Evolutionary conservation across 1,284 basidiomycete genomes (phyloP).

Genomic region (Puccinia hordei): DNA sequence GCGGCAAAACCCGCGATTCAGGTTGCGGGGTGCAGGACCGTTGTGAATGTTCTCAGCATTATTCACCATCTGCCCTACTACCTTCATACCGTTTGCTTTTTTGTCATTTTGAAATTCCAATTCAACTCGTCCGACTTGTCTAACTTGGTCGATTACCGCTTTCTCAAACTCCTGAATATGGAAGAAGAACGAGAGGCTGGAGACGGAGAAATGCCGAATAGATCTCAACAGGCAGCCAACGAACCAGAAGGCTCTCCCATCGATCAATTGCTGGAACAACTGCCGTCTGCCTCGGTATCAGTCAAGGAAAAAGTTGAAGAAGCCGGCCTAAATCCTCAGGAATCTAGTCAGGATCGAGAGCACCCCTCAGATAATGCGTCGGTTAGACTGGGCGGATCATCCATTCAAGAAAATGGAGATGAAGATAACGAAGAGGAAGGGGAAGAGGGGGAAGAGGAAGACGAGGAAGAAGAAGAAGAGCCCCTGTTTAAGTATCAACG

Average conservation of each 20-base stretch:
- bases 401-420: not conserved
- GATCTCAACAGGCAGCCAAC: not conserved
- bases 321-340: not conserved
- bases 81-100: too few species aligned
- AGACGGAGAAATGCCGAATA: not conserved
- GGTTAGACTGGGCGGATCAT: not conserved
- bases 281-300: not conserved
- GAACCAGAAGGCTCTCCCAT: not conserved
- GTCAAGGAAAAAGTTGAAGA: not conserved
- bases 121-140: too few species aligned
- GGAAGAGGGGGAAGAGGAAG: too few species aligned
- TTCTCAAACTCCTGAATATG: not conserved
- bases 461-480: slow-evolving; percentile 54
- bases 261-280: not conserved
- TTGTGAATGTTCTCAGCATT: too few species aligned
- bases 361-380: not conserved
- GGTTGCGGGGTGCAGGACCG: too few species aligned
- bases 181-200: slow-evolving; percentile 7
- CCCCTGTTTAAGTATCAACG: slow-evolving; percentile 82
- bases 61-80: too few species aligned
- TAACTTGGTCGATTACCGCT: too few species aligned
- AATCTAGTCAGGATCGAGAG: not conserved
- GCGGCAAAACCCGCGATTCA: too few species aligned
- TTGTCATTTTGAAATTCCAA: too few species aligned
- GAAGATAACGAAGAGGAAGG: slow-evolving; percentile 33